Evolutionary conservation across 805 yeast genomes (phyloP).

Genomic region (Barnettozyma wickerhamii): DNA sequence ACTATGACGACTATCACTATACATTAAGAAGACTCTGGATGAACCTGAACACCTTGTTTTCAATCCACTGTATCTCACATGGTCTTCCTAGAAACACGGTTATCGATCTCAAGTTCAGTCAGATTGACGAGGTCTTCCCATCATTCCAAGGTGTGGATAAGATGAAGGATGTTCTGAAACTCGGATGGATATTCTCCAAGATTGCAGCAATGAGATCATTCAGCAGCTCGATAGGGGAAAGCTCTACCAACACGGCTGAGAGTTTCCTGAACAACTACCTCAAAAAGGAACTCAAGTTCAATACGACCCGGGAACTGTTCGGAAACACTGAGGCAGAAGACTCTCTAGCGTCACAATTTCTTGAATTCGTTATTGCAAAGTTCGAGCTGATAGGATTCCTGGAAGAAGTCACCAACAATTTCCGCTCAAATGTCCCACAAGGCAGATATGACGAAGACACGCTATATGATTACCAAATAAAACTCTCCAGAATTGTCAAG

Average conservation of each 20-base stretch:
- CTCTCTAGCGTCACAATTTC: constrained; percentile 22
- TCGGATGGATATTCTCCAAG: constrained; percentile 23
- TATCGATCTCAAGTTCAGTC: constrained; percentile 12
- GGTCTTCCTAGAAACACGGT: constrained; percentile 39
- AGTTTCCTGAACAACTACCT: constrained; percentile 2
- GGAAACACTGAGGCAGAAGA: neutral
- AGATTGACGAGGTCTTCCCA: constrained; percentile 22
- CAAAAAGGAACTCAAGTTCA: constrained; percentile 2
- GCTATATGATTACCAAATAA: constrained; percentile 34
- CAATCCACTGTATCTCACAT: constrained; percentile 47
- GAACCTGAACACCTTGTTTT: constrained; percentile 44
- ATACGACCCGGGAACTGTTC: neutral
- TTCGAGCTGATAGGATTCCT: constrained; percentile 34
- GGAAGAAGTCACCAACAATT: constrained; percentile 28
- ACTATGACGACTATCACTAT: constrained; percentile 22
- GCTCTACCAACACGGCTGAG: neutral
- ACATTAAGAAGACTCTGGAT: constrained; percentile 41
- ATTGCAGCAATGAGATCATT: too few relatives aligned
- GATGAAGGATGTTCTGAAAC: constrained; percentile 22
- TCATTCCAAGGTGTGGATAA: constrained; percentile 15
- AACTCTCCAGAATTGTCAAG: constrained; percentile 35
- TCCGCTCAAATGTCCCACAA: constrained; percentile 2
- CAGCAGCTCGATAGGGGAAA: too few relatives aligned
- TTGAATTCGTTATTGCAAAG: constrained; percentile 31
- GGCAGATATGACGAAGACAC: constrained; percentile 26